These are phyloP conservation scores for Mikania micrantha DNA, from an alignment of 129 eudicot genomes.

Conservation along the genomic window DNA sequence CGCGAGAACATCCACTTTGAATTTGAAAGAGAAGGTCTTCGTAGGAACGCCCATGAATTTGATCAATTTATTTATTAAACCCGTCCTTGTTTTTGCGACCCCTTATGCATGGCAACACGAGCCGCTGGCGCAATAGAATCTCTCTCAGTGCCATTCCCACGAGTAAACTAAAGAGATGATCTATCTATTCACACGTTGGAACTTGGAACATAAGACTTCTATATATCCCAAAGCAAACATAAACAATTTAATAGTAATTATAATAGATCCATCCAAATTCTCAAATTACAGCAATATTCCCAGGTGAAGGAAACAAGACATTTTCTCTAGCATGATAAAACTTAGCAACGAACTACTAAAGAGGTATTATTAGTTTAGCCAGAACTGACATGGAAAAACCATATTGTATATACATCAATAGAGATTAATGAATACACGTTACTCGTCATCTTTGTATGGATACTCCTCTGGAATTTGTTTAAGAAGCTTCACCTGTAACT, in stretches of 20 bases:
- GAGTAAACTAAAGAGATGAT: not conserved
- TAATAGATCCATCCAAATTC: not conserved
- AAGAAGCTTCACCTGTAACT: constrained; percentile 85
- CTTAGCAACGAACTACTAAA: not conserved
- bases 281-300: constrained; percentile 6
- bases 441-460: constrained; percentile 97
- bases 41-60: too few species aligned
- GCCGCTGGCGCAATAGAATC: not conserved
- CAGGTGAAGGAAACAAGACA: constrained; percentile 3
- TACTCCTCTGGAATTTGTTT: constrained; percentile 97
- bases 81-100: not conserved
- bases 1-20: too few species aligned
- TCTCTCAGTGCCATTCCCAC: not conserved
- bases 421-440: constrained; percentile 17
- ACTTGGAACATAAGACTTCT: too few species aligned
- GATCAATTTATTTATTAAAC: too few species aligned
- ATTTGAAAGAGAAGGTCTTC: too few species aligned
- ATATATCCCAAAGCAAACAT: too few species aligned
- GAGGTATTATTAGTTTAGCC: not conserved
- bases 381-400: not conserved
- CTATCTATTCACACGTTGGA: not conserved
- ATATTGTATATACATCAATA: constrained; percentile 20
- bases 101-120: not conserved
- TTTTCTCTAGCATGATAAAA: not conserved
- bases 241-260: constrained; percentile 1